Evolutionary conservation across 768 basidiomycete genomes (phyloP).

Genomic region (Psilocybe cyanescens): DNA sequence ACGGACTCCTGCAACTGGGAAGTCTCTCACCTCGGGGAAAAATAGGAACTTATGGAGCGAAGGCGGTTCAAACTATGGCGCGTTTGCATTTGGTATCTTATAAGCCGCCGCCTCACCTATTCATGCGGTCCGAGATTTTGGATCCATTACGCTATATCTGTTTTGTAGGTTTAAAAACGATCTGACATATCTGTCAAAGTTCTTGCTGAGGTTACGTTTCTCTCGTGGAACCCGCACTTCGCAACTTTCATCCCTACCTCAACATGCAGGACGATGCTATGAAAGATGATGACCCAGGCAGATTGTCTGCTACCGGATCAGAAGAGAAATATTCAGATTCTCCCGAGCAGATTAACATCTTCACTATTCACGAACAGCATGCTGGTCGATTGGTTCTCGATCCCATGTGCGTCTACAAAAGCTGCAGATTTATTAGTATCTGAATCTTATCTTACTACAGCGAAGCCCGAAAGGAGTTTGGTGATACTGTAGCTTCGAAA

Average conservation of each 20-base stretch:
- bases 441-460: constrained; percentile 29
- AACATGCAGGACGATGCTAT: not conserved
- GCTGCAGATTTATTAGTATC: not conserved
- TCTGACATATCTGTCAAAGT: not conserved
- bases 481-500: constrained; percentile 52
- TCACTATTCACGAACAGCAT: constrained; percentile 53
- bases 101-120: not conserved
- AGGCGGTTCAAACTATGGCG: too few species aligned
- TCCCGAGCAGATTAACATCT: constrained; percentile 29
- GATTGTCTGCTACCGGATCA: not conserved
- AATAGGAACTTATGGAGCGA: too few species aligned
- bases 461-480: constrained; percentile 67
- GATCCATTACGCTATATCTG: not conserved
- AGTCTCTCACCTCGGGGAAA: too few species aligned
- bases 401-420: constrained; percentile 3
- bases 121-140: not conserved
- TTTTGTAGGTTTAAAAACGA: not conserved
- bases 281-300: not conserved
- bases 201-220: not conserved
- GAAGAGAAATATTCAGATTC: not conserved
- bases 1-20: too few species aligned
- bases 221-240: not conserved
- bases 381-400: constrained; percentile 56
- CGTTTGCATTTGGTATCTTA: too few species aligned
- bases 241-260: not conserved